These are phyloP conservation scores for Elaeis oleifera DNA, from an alignment of 202 grass and related monocot species.

Conservation along the genomic window DNA sequence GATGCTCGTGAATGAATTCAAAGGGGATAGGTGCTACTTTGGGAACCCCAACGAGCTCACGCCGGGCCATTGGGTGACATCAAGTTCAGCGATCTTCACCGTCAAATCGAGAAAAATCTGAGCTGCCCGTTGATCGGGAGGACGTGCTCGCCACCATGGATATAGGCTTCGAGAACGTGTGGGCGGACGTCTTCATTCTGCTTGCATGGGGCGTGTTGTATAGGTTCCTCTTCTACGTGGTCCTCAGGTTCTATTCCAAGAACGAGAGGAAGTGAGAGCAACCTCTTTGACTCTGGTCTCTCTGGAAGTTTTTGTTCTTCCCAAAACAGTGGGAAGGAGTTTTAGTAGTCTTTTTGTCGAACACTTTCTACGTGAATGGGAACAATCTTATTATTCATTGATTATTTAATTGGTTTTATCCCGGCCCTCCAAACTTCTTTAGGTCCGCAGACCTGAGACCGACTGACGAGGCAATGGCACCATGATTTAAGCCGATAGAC, in stretches of 20 bases:
- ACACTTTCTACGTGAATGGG: too few relatives aligned
- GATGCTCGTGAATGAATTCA: slow-evolving; percentile 59
- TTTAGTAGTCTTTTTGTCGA: too few relatives aligned
- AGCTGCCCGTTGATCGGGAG: slow-evolving; percentile 40
- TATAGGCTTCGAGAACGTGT: slow-evolving; percentile 40
- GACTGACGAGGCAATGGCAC: too few relatives aligned
- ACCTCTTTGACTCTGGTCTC: too few relatives aligned
- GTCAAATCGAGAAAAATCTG: not conserved
- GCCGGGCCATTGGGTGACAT: slow-evolving; percentile 41
- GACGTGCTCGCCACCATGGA: slow-evolving; percentile 54
- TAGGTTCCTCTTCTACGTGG: slow-evolving; percentile 49
- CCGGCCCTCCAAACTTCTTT: too few relatives aligned
- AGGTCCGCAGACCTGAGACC: too few relatives aligned
- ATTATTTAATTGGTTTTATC: too few relatives aligned
- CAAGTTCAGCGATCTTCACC: slow-evolving; percentile 10
- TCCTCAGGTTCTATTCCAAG: slow-evolving; percentile 71
- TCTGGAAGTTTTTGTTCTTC: too few relatives aligned
- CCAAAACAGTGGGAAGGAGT: too few relatives aligned
- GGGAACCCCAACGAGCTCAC: slow-evolving; percentile 24
- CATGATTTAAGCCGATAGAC: too few relatives aligned
- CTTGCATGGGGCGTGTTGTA: slow-evolving; percentile 75
- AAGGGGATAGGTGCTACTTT: slow-evolving; percentile 31
- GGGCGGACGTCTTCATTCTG: slow-evolving; percentile 50
- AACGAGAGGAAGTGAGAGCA: slow-evolving; percentile 43
- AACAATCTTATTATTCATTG: too few relatives aligned